Evolutionary conservation across 2,329 filamentous ascomycete species (phyloP).

Genomic region (Lecanicillium sp.): DNA sequence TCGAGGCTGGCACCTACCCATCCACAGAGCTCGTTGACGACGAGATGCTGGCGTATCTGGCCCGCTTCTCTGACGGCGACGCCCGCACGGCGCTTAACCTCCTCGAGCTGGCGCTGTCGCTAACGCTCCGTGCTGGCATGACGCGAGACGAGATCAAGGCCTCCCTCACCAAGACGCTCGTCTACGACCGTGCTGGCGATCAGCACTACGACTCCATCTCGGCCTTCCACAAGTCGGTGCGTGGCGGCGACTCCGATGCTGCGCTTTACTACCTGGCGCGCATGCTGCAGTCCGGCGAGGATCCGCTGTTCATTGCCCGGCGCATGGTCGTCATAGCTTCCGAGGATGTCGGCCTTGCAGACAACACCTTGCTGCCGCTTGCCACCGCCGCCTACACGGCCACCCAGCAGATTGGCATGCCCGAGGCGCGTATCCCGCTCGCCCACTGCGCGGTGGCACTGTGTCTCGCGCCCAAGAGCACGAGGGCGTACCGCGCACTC

Average conservation of each 20-base stretch:
- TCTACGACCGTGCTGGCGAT: conserved; percentile 92
- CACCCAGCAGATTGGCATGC: conserved; percentile 89
- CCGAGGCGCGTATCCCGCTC: conserved; percentile 87
- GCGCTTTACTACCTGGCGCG: conserved; percentile 90
- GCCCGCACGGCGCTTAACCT: conserved; percentile 89
- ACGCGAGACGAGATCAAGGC: conserved; percentile 74
- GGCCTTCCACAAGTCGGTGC: conserved; percentile 92
- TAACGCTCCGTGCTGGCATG: conserved; percentile 51
- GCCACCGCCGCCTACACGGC: conserved; percentile 84
- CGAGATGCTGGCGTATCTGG: conserved; percentile 73
- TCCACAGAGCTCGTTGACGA: conserved; percentile 61
- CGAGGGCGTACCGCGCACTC: conserved; percentile 74
- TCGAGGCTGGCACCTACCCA: conserved; percentile 28
- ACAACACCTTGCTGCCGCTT: conserved; percentile 74
- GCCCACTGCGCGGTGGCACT: conserved; percentile 83
- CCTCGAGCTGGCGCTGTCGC: conserved; percentile 78
- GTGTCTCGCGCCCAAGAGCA: conserved; percentile 76
- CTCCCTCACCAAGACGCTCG: conserved; percentile 81
- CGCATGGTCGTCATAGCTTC: conserved; percentile 92
- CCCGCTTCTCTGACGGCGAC: conserved; percentile 85
- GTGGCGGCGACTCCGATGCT: conserved; percentile 80
- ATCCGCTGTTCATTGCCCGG: conserved; percentile 85
- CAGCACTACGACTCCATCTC: conserved; percentile 98
- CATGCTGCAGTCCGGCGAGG: conserved; percentile 93
- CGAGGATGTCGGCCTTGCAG: conserved; percentile 87